These are phyloP conservation scores for Chernovozyma aurita DNA, from an alignment of 1,139 yeast genomes.

Conservation along the genomic window DNA sequence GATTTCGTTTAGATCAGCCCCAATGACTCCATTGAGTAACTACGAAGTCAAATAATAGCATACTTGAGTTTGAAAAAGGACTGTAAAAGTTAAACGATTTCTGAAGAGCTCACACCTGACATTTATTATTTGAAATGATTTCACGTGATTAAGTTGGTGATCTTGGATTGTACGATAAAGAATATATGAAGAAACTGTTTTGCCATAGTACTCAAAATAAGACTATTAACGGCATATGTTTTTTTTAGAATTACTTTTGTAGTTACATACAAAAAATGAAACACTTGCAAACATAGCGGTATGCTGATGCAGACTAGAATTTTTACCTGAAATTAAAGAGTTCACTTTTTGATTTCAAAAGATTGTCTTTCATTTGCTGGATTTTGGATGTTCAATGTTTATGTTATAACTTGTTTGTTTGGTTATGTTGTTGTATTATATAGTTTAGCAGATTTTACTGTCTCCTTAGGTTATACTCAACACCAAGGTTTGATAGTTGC, in stretches of 20 bases:
- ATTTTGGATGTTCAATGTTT: slow-evolving; percentile 26
- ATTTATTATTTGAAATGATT: too few species aligned
- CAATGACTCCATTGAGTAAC: too few species aligned
- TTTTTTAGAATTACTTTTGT: too few species aligned
- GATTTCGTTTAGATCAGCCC: too few species aligned
- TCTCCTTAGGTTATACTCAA: slow-evolving; percentile 40
- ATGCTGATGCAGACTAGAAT: slow-evolving; percentile 36
- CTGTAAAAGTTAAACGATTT: too few species aligned
- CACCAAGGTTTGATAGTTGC: slow-evolving; percentile 39
- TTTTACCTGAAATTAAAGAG: slow-evolving; percentile 32
- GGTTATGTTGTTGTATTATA: slow-evolving; percentile 44
- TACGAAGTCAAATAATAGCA: too few species aligned
- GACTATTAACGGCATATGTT: too few species aligned
- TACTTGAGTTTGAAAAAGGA: too few species aligned
- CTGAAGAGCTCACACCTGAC: too few species aligned
- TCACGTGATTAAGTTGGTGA: too few species aligned
- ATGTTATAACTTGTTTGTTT: slow-evolving; percentile 35
- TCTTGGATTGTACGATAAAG: too few species aligned
- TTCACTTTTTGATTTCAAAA: slow-evolving; percentile 53
- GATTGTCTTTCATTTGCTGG: slow-evolving; percentile 16
- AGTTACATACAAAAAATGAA: slow-evolving; percentile 38
- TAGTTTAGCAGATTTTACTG: slow-evolving; percentile 43
- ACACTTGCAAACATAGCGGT: slow-evolving; percentile 53
- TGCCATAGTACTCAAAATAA: slow-evolving; percentile 43
- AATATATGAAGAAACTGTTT: too few species aligned